phyloP scores from a whole-genome alignment of 2,329 filamentous ascomycete genomes.

The Calycina marina region DNA sequence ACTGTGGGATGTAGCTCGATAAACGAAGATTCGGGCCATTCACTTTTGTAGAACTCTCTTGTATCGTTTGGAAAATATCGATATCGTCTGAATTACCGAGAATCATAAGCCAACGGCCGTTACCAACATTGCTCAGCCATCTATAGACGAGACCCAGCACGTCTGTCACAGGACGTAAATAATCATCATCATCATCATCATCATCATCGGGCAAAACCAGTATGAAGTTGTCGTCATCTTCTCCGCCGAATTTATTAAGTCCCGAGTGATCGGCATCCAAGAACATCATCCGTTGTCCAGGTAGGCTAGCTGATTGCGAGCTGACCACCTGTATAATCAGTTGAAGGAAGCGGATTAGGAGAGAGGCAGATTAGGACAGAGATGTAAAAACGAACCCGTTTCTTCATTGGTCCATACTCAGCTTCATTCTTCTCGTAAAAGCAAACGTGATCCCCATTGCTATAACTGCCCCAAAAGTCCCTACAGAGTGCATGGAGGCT shows the following conservation, averaged over 20 bases:
- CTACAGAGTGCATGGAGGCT: no score
- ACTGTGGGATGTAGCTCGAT: slow-evolving; percentile 7
- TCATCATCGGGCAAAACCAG: slow-evolving; percentile 6
- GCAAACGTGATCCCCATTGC: no score
- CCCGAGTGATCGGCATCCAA: slow-evolving; percentile 9
- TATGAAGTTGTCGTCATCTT: slow-evolving; percentile 8
- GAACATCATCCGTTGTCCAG: slow-evolving; percentile 8
- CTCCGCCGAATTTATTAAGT: slow-evolving; percentile 10
- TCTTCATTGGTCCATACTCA: slow-evolving; percentile 1
- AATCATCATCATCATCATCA: no score
- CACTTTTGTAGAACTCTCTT: background rate
- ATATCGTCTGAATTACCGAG: slow-evolving; percentile 24
- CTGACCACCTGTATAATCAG: slow-evolving; percentile 2
- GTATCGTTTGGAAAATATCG: slow-evolving; percentile 5
- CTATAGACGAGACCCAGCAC: background rate
- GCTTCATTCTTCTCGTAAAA: slow-evolving; percentile 3
- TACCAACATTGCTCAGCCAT: slow-evolving; percentile 12
- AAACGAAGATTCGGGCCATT: slow-evolving; percentile 1
- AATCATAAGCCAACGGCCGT: slow-evolving; percentile 21
- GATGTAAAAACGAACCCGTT: slow-evolving; percentile 1
- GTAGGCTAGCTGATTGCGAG: slow-evolving; percentile 5
- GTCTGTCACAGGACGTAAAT: no score
- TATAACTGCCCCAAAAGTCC: no score
- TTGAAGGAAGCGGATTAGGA: background rate
- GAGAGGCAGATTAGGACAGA: no score